Conservation (phyloP, 2,329 filamentous ascomycete species). For the Cryphonectria radicalis region DNA sequence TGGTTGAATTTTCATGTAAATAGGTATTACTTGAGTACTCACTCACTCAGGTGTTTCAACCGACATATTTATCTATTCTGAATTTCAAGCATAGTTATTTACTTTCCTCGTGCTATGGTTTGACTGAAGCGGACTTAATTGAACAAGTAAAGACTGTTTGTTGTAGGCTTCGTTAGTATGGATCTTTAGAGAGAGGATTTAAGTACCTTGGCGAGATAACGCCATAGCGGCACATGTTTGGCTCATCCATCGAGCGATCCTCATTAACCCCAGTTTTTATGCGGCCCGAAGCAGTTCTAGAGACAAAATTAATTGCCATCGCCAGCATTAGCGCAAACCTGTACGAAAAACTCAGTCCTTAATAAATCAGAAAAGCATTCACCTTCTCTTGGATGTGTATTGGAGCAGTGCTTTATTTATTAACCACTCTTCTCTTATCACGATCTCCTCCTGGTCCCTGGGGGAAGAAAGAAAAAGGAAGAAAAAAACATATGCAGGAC, state of each 20-base stretch:
- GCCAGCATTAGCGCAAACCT: not conserved
- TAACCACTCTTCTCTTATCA: not conserved
- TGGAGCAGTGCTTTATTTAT: not conserved
- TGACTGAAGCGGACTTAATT: not conserved
- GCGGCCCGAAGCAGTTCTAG: not conserved
- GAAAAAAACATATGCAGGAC: not conserved
- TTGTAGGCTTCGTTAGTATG: not conserved
- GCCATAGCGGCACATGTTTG: constrained; percentile 19
- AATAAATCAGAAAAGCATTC: not conserved
- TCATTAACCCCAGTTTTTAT: constrained; percentile 10
- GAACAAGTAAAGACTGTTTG: not conserved
- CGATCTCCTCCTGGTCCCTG: not conserved
- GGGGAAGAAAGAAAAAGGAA: not conserved
- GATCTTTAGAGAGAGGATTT: not conserved
- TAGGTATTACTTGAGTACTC: not conserved
- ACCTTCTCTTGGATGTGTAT: too few relatives aligned
- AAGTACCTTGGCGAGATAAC: constrained; percentile 22
- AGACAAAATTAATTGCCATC: not conserved
- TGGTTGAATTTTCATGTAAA: not conserved
- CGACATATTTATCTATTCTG: too few relatives aligned
- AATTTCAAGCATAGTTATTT: too few relatives aligned
- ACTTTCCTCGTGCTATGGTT: too few relatives aligned
- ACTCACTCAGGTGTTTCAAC: not conserved
- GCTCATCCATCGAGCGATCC: constrained; percentile 14
- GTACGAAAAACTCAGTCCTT: not conserved